Base-by-base conservation (phyloP, 225 moss, liverwort and hornwort genomes). In the Lunularia cruciata region DNA sequence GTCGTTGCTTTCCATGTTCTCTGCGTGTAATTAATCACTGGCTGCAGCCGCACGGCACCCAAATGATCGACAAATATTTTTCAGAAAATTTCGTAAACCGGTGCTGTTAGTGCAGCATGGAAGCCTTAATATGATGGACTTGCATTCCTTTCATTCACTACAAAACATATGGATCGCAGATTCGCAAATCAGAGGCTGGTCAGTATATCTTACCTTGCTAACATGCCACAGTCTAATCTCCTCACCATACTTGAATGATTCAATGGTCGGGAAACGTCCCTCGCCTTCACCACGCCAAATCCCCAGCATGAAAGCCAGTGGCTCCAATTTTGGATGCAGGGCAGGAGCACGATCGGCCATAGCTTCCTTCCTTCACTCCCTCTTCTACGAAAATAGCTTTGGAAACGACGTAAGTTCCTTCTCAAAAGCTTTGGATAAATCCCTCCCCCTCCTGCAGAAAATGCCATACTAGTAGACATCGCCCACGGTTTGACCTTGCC, bases 261-360 rank as follows among this genome's bases (percentile, higher is more conserved):
- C 64, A 11, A 96, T 96, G 0, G 96, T 96, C 2, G 96, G 92
- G 43, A 78, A 96, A 0, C 89, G 89, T 51, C 96, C 96, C 75
- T 96, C 96, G 54, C 96, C 96, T 69, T 87, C 87, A 1, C 96
- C 96, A 12, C 92, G 92, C 96, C 96, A 96, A 32, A 92, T 96
- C 54, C 96, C 96, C 18, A 96, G 75, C 39, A 96, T 77, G 67
- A 92, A 96, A 2, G 88, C 76, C 8, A 92, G 40, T 37, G 96
- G 87, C 77, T 89, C 73, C 77, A 96, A 19, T 73, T 65, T 52
- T 5, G 92, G 96, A 73, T 96, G 96, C 65, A 96, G 27, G 31
- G 31, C 3, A 18, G 84, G 81, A 47, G 33, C 25, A 40, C 63
- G 76, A 70, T 72, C 73, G 26, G 91, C 92, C 95, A 95, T 95